These are phyloP conservation scores for Ustilago lituana DNA, from an alignment of 1,284 basidiomycete genomes.

Conservation along the genomic window DNA sequence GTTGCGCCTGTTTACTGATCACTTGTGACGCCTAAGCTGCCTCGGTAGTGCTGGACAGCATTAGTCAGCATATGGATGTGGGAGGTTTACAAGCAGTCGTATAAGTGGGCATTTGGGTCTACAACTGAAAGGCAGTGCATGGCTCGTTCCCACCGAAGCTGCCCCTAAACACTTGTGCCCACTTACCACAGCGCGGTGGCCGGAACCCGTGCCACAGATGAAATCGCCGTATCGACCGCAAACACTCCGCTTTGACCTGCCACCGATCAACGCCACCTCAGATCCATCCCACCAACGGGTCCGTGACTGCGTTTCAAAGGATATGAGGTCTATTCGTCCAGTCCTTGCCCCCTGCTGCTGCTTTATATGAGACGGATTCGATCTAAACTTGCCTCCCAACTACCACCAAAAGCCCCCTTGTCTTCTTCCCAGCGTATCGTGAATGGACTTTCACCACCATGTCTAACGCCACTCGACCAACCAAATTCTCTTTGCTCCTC, in stretches of 20 bases:
- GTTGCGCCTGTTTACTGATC: no score
- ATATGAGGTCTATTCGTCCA: not conserved
- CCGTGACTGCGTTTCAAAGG: not conserved
- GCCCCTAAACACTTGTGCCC: not conserved
- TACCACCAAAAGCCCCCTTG: not conserved
- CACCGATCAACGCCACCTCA: not conserved
- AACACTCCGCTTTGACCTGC: not conserved
- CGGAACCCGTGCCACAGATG: not conserved
- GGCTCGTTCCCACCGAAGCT: not conserved
- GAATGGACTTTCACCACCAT: not conserved
- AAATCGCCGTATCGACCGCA: slow-evolving; percentile 9
- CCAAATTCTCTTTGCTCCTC: slow-evolving; percentile 5
- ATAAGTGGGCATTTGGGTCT: no score
- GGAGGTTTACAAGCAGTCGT: no score
- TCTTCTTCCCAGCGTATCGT: not conserved
- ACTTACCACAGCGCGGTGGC: not conserved
- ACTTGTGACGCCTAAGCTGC: no score
- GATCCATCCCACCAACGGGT: not conserved
- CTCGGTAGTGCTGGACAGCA: no score
- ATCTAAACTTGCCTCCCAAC: not conserved
- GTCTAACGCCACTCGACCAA: not conserved
- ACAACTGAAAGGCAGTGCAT: slow-evolving; percentile 1
- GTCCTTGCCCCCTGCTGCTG: not conserved
- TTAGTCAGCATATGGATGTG: no score
- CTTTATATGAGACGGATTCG: not conserved